Evolutionary conservation across 2,329 filamentous ascomycete species (phyloP).

Genomic region (Lasiodiplodia gonubiensis): DNA sequence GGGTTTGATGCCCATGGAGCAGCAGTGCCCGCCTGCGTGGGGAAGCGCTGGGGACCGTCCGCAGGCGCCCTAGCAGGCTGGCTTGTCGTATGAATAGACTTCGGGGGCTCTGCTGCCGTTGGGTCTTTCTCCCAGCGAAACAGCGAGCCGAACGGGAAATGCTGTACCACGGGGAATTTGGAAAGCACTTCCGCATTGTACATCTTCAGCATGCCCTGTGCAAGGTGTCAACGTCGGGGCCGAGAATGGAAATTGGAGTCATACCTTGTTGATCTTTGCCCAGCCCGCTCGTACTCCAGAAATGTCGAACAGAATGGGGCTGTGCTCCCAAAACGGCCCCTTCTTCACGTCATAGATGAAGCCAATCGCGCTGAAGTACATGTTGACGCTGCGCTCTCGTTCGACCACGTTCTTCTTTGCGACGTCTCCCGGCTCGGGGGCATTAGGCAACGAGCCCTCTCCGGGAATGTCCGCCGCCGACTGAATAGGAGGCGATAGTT

Average conservation of each 20-base stretch:
- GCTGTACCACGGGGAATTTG: constrained; percentile 98
- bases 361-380: constrained; percentile 95
- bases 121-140: constrained; percentile 56
- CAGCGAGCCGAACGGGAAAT: constrained; percentile 66
- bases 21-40: constrained; percentile 33
- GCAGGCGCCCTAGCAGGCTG: constrained; percentile 41
- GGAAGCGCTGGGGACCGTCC: constrained; percentile 36
- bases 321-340: constrained; percentile 94
- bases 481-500: constrained; percentile 76
- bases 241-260: constrained; percentile 13
- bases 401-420: constrained; percentile 50
- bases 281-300: constrained; percentile 87
- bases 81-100: constrained; percentile 43
- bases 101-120: constrained; percentile 40
- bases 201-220: constrained; percentile 97
- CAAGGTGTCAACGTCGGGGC: constrained; percentile 7
- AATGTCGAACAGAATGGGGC: constrained; percentile 91
- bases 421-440: constrained; percentile 75
- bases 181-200: constrained; percentile 95
- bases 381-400: constrained; percentile 51
- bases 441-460: constrained; percentile 73
- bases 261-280: constrained; percentile 87
- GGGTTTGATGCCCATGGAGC: constrained; percentile 27
- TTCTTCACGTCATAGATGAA: constrained; percentile 98
- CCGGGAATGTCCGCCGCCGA: constrained; percentile 65